Base-by-base conservation (phyloP, 2,329 filamentous ascomycete species). In the Macroventuria anomochaeta region DNA sequence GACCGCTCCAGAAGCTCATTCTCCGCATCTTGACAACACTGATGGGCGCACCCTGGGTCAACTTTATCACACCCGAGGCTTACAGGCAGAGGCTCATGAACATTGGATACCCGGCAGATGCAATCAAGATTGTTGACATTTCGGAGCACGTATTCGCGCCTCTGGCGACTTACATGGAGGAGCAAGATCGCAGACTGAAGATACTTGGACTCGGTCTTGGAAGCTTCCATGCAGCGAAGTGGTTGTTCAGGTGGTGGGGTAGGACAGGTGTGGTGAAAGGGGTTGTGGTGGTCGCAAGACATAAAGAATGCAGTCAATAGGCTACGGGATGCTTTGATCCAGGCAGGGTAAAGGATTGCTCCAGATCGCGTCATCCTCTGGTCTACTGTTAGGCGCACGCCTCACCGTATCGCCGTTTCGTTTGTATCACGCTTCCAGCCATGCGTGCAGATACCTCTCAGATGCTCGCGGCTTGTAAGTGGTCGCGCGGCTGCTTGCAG, bases 121-220 rank as follows among this genome's bases (percentile, higher is more conserved):
- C 71, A 0, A 79, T 84, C 34, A 67, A 70, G 21, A 74, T 84
- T 1, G 67, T 69, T 13, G 83, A 86, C 60, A 72, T 86, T 15
- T 82, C 83, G 2, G 73, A 77, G 5, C 67, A 83, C 55, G 82
- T 85, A 0, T 86, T 86, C 60, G 58, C 67, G 0, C 81, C 81
- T 0, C 64, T 86, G 13, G 76, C 79, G 3, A 59, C 46, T 1
- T 83, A 79, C 50, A 66, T 86, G 21, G 63, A 65, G 8, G 50
- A 58, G n/a, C 72, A 73, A 49, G 68, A 76, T n/a, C 48, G 40
- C 17, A 71, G 72, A 29, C 54, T 79, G 43, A 62, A 61, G 31
- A 53, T 46, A 23, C 69, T 73, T 55, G 76, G 78, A 1, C 53
- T 79, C 25, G 65, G 69, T 2, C 54, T 79, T 25, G 23, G 23